These are phyloP conservation scores for Pleoardoris graminearum DNA, from an alignment of 2,329 filamentous ascomycete genomes.

Conservation along the genomic window DNA sequence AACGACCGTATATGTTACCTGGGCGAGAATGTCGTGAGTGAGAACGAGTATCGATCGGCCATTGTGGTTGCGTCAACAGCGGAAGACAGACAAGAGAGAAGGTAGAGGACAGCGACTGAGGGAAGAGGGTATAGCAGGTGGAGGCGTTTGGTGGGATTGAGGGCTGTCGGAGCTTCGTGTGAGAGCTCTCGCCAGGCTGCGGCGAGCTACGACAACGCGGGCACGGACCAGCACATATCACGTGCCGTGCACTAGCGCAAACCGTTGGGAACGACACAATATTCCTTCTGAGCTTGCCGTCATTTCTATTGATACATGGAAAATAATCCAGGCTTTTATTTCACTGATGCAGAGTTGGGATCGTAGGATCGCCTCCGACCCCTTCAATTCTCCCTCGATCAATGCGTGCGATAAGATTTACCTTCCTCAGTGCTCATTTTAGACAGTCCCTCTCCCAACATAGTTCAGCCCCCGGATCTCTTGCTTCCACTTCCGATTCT, in stretches of 20 bases:
- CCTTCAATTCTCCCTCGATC: no score
- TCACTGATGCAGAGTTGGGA: no score
- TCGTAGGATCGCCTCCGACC: no score
- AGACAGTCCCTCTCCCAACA: background rate
- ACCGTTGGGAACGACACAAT: no score
- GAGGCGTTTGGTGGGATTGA: constrained; percentile 17
- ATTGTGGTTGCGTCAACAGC: constrained; percentile 55
- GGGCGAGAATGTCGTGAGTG: constrained; percentile 97
- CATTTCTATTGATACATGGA: no score
- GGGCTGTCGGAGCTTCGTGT: constrained; percentile 26
- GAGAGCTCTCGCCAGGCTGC: background rate
- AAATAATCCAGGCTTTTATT: no score
- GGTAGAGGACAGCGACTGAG: constrained; percentile 5
- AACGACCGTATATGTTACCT: constrained; percentile 65
- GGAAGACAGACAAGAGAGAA: background rate
- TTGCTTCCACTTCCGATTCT: background rate
- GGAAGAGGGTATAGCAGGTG: background rate
- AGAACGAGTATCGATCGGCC: constrained; percentile 99
- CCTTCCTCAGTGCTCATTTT: no score
- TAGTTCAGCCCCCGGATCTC: background rate
- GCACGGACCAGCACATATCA: background rate
- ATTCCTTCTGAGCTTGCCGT: no score
- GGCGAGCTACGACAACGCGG: background rate
- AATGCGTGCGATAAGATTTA: no score
- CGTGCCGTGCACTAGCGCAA: background rate